phyloP scores from a whole-genome alignment of 768 basidiomycete species.

The Mycena vulgaris region DNA sequence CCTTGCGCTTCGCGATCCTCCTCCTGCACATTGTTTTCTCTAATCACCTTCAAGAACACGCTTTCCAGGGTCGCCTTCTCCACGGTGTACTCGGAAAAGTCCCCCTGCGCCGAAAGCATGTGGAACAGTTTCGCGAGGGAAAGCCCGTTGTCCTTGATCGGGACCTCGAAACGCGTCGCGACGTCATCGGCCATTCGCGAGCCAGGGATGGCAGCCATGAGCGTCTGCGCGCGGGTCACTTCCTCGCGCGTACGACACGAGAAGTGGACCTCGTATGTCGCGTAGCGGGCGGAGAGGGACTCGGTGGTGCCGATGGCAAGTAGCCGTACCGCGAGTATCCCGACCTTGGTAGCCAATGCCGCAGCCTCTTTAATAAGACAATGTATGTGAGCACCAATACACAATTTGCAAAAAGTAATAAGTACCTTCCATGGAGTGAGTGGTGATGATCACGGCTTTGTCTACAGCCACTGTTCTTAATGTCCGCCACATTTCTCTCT shows the following conservation, averaged over 20 bases:
- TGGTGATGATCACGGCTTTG: slow-evolving; percentile 74
- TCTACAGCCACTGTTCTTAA: slow-evolving; percentile 74
- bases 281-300: slow-evolving; percentile 75
- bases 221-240: slow-evolving; percentile 65
- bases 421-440: slow-evolving; percentile 70
- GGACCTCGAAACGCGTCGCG: slow-evolving; percentile 83
- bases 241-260: slow-evolving; percentile 77
- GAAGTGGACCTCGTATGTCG: slow-evolving; percentile 85
- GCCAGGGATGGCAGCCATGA: slow-evolving; percentile 76
- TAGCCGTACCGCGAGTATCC: slow-evolving; percentile 80
- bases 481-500: slow-evolving; percentile 87
- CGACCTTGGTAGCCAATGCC: slow-evolving; percentile 76
- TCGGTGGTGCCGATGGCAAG: slow-evolving; percentile 80
- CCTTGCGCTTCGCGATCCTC: slow-evolving; percentile 44
- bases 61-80: slow-evolving; percentile 81
- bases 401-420: too few species aligned
- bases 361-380: slow-evolving; percentile 24
- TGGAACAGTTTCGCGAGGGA: slow-evolving; percentile 75
- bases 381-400: too few species aligned
- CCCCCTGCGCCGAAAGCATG: slow-evolving; percentile 64
- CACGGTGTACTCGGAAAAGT: slow-evolving; percentile 78
- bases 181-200: slow-evolving; percentile 80
- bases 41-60: slow-evolving; percentile 80
- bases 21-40: slow-evolving; percentile 72
- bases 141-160: slow-evolving; percentile 61